A percentile compares a stretch with the other conserved stretches of the same genome.
phyloP scores from a whole-genome alignment of 1,284 basidiomycete genomes.

The Heterobasidion parviporum region DNA sequence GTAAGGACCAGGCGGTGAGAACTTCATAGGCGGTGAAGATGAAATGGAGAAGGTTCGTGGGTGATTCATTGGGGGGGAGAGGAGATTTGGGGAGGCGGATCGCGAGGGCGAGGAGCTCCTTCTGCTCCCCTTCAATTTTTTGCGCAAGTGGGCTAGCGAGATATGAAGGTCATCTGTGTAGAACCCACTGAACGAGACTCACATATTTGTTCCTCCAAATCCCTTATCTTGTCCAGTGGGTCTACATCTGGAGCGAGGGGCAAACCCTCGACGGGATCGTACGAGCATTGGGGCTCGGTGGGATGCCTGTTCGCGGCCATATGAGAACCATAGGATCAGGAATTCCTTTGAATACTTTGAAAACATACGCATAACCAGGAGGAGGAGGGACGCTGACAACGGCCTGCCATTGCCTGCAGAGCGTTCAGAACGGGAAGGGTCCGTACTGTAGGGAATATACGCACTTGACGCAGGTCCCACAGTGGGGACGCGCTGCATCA shows the following conservation, averaged over 20 bases:
- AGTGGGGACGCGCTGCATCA: constrained; percentile 74
- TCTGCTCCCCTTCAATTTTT: constrained; percentile 49
- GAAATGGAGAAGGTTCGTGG: constrained; percentile 13
- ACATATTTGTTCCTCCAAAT: constrained; percentile 75
- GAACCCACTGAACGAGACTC: constrained; percentile 13
- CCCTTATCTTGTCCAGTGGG: constrained; percentile 63
- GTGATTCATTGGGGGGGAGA: constrained; percentile 14
- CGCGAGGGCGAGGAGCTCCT: constrained; percentile 20
- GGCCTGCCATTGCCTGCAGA: constrained; percentile 63
- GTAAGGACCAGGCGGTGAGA: constrained; percentile 3
- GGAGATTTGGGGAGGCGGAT: constrained; percentile 33
- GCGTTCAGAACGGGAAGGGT: constrained; percentile 1
- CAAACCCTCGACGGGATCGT: constrained; percentile 77
- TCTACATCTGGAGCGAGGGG: constrained; percentile 66
- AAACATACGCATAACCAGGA: constrained; percentile 65
- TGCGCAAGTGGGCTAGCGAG: constrained; percentile 52
- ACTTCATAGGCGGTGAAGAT: constrained; percentile 3
- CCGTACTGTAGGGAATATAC: constrained; percentile 17
- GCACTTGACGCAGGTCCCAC: constrained; percentile 74
- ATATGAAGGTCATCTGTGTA: not conserved
- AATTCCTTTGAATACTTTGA: not conserved
- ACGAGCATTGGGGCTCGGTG: constrained; percentile 69
- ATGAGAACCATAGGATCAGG: not conserved
- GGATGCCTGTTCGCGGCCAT: constrained; percentile 52
- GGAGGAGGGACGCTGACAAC: constrained; percentile 71